phyloP scores from a whole-genome alignment of 768 basidiomycete species.

The Mycena amicta region DNA sequence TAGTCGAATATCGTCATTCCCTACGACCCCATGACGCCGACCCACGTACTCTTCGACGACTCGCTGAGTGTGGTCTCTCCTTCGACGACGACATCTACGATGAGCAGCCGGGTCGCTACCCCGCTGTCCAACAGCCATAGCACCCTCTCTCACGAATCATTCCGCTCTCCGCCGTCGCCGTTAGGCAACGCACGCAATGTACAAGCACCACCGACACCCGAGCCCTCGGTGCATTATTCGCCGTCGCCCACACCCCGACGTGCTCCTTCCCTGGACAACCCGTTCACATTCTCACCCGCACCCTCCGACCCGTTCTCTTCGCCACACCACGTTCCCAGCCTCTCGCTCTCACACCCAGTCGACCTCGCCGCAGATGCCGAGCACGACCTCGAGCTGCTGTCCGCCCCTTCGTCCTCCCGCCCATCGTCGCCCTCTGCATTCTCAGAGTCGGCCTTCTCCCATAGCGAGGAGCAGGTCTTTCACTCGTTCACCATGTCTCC shows the following conservation, averaged over 20 bases:
- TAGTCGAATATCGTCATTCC: slow-evolving; percentile 50
- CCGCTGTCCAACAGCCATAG: slow-evolving; percentile 24
- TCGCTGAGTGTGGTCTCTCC: slow-evolving; percentile 23
- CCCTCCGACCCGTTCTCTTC: slow-evolving; percentile 19
- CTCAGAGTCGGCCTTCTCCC: background rate
- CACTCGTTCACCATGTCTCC: slow-evolving; percentile 2
- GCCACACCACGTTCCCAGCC: slow-evolving; percentile 35
- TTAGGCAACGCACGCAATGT: slow-evolving; percentile 6
- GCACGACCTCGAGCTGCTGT: slow-evolving; percentile 45
- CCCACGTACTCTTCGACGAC: slow-evolving; percentile 47
- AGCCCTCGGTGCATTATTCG: slow-evolving; percentile 14
- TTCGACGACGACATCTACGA: slow-evolving; percentile 29
- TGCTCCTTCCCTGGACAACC: slow-evolving; percentile 15
- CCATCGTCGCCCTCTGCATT: background rate
- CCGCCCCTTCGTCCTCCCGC: slow-evolving; percentile 40
- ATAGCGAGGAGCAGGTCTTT: background rate
- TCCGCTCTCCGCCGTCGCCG: slow-evolving; percentile 18
- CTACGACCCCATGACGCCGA: slow-evolving; percentile 50
- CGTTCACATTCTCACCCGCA: slow-evolving; percentile 6
- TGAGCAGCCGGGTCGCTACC: slow-evolving; percentile 28
- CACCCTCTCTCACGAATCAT: slow-evolving; percentile 20
- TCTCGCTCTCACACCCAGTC: slow-evolving; percentile 46
- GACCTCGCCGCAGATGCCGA: slow-evolving; percentile 47
- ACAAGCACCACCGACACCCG: slow-evolving; percentile 16
- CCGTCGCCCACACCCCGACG: slow-evolving; percentile 8